phyloP scores from a whole-genome alignment of 2,329 filamentous ascomycete genomes.

The Aspergillus sp. region DNA sequence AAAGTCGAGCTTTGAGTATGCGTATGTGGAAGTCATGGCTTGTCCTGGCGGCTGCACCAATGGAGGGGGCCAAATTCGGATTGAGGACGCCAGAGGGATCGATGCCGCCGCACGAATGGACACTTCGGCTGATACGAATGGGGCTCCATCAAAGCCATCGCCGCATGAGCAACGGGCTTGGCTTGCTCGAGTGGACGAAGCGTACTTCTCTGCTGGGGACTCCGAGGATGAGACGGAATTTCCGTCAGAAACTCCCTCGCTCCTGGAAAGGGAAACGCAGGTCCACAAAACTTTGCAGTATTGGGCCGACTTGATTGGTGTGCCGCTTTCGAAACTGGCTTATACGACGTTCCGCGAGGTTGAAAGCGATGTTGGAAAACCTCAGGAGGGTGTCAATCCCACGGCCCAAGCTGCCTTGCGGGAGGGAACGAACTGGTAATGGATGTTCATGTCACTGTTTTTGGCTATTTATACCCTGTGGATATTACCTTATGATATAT shows the following conservation, averaged over 20 bases:
- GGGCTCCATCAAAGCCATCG: slow-evolving; percentile 56
- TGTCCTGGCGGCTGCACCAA: slow-evolving; percentile 99
- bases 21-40: slow-evolving; percentile 99
- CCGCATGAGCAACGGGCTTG: slow-evolving; percentile 82
- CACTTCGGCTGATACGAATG: slow-evolving; percentile 22
- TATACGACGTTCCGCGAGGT: slow-evolving; percentile 90
- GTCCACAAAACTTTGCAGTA: slow-evolving; percentile 68
- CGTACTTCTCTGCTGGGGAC: slow-evolving; percentile 78
- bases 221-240: slow-evolving; percentile 37
- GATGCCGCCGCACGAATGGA: slow-evolving; percentile 14
- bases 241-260: slow-evolving; percentile 23
- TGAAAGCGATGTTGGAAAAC: slow-evolving; percentile 90
- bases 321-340: slow-evolving; percentile 69
- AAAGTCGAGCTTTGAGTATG: slow-evolving; percentile 60
- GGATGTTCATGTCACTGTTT: not conserved
- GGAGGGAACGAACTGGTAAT: slow-evolving; percentile 86
- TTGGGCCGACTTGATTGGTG: slow-evolving; percentile 72
- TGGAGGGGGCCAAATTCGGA: slow-evolving; percentile 91
- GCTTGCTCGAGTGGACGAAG: slow-evolving; percentile 79
- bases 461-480: not conserved
- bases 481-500: too few relatives aligned
- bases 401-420: slow-evolving; percentile 83
- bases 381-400: slow-evolving; percentile 56
- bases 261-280: slow-evolving; percentile 25
- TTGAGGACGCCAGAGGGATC: slow-evolving; percentile 64